Evolutionary conservation across 495 filamentous ascomycete species (phyloP), one percentile per base, ranked within the genome.

Genomic region (Aspergillus nidulans): DNA sequence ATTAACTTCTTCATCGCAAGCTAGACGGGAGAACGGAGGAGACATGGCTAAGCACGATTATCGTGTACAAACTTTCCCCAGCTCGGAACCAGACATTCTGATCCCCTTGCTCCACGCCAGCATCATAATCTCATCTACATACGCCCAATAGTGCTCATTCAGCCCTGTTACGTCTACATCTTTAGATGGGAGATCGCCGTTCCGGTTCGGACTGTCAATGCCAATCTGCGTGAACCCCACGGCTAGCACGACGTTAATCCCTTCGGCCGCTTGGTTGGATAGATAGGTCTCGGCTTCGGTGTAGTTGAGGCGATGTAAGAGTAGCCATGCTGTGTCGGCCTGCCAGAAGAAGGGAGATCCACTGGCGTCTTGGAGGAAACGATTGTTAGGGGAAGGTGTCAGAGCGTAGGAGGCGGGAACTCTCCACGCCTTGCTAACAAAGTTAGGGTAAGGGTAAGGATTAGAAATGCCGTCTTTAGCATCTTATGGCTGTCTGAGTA

Each of bases 251-350:
- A 57, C 23, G 5, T 21, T 57, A 21, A 57, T 52, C 2, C 55
- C 41, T 21, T 52, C 46, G 6, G 13, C 12, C 0, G 55, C 48
- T 1, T 48, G 47, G 40, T 57, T 48, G 1, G 55, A 43, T 18
- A 57, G 48, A 19, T 57, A 57, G 0, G 25, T 23, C 28, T 45
- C 39, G 12, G 46, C 48, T 23, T 52, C 55, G 25, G 19, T 51
- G 48, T 36, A 26, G 19, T 51, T 52, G 34, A 57, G 47, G 1
- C 55, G 55, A 6, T 43, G 25, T 10, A 57, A 52, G 19, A 57
- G 38, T 16, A 45, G 20, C 55, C 55, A 57, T 45, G 55, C 55
- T 25, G 55, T 57, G n/a, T 57, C 55, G 4, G 48, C 55, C 30
- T 57, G 55, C 47, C 48, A 57, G 40, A 57, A 57, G 48, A 52